Base-by-base conservation (phyloP, 2,329 filamentous ascomycete species). In the Ceratocystis harringtonii region DNA sequence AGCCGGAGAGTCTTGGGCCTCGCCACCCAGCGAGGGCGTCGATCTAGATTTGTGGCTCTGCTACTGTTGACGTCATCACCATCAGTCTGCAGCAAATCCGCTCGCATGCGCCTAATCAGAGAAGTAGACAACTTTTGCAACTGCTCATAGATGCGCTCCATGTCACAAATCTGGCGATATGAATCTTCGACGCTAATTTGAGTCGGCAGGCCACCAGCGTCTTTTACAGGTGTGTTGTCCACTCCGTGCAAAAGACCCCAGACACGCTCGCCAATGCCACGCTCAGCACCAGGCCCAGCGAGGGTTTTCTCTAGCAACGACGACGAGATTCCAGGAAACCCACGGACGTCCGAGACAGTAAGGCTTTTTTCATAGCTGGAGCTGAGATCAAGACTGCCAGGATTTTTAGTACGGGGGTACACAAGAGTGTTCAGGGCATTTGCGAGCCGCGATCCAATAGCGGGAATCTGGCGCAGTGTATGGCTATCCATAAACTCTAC, bases 151-250 rank as follows among this genome's bases (percentile, higher is more conserved):
- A 95, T 84, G 67, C 85, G 80, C 0, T 82, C 74, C 63, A 87
- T 72, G 0, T 80, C 84, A 69, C 87, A 82, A 1, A 96, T 77
- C 17, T 64, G 63, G 28, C 83, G 81, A 73, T 95, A 97, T 17
- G 90, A 94, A 75, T 97, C 92, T 72, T 97, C 92, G 69, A 97
- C 94, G 73, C 90, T 94, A 72, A 97, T 95, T 74, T 96, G 92
- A 1, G 84, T 85, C 0, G 92, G 92, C 1, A 95, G 75, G 57
- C 85, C 82, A 69, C 83, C 83, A 1, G 85, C 87, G 68, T 85
- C 80, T 62, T 85, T 84, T 19, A 97, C 90, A 67, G 89, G 85
- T 0, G 81, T 79, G 63, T 84, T 76, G 73, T 97, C 92, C 32
- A 90, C 79, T 5, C 92, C 92, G 72, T 96, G 87, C 1, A 97